These are phyloP conservation scores for Diutina scorzettiae DNA, from an alignment of 1,139 yeast species.

Conservation along the genomic window DNA sequence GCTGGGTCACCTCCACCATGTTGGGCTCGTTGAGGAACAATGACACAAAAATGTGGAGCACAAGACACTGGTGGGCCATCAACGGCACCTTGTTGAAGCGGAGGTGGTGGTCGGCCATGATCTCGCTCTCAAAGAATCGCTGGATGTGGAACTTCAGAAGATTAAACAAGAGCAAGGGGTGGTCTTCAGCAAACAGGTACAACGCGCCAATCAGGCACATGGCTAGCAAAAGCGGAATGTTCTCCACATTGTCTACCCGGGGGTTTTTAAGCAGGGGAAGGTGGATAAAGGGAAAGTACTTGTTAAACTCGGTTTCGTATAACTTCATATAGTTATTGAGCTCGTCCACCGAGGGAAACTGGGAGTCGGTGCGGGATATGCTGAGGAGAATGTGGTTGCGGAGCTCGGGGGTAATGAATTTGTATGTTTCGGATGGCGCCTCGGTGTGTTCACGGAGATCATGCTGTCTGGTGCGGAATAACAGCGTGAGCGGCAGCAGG, in stretches of 20 bases:
- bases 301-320: constrained; percentile 64
- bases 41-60: constrained; percentile 70
- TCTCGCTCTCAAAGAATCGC: constrained; percentile 53
- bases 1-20: constrained; percentile 61
- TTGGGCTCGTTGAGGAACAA: constrained; percentile 68
- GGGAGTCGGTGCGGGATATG: constrained; percentile 38
- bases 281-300: constrained; percentile 76
- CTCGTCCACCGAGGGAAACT: constrained; percentile 65
- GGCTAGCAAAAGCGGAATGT: constrained; percentile 65
- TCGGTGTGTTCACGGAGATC: not conserved
- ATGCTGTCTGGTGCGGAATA: constrained; percentile 5
- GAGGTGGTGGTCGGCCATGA: constrained; percentile 32
- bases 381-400: constrained; percentile 40
- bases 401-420: constrained; percentile 34
- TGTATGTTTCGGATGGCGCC: not conserved
- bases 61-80: constrained; percentile 81
- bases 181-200: constrained; percentile 68
- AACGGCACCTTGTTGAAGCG: constrained; percentile 61
- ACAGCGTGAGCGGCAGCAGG: constrained; percentile 1
- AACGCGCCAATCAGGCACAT: constrained; percentile 88
- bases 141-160: constrained; percentile 71
- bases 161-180: constrained; percentile 67
- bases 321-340: constrained; percentile 61
- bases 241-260: constrained; percentile 42
- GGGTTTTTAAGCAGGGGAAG: constrained; percentile 52